Evolutionary conservation across 2,329 filamentous ascomycete species (phyloP).

Genomic region (Xylaria sp.): DNA sequence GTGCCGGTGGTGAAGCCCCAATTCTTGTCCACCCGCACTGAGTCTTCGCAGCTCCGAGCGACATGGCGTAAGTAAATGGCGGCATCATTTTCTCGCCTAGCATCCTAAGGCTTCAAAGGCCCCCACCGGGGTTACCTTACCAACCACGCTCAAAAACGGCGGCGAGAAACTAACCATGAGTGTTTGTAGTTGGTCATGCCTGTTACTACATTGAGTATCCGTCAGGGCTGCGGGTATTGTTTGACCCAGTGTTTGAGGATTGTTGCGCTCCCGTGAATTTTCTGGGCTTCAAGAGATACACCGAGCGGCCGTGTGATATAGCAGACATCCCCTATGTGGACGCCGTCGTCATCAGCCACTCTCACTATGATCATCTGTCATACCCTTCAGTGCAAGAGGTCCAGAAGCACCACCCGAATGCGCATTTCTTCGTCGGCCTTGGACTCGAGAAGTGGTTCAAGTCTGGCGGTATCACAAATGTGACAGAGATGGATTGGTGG

Average conservation of each 20-base stretch:
- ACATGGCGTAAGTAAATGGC: slow-evolving; percentile 71
- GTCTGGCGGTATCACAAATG: slow-evolving; percentile 74
- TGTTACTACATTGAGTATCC: slow-evolving; percentile 95
- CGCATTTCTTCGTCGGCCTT: slow-evolving; percentile 88
- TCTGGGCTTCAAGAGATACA: slow-evolving; percentile 80
- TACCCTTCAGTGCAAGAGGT: slow-evolving; percentile 79
- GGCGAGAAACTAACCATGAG: background rate
- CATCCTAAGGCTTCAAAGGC: background rate
- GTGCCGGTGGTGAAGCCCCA: slow-evolving; percentile 74
- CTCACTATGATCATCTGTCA: slow-evolving; percentile 92
- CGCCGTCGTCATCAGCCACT: slow-evolving; percentile 85
- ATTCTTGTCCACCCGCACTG: slow-evolving; percentile 72
- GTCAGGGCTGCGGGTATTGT: slow-evolving; percentile 84
- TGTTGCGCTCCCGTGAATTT: slow-evolving; percentile 82
- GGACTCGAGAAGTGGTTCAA: slow-evolving; percentile 87
- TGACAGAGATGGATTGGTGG: slow-evolving; percentile 97
- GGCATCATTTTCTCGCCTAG: background rate
- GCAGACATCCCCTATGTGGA: slow-evolving; percentile 82
- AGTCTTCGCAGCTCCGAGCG: slow-evolving; percentile 72
- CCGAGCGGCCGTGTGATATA: slow-evolving; percentile 78
- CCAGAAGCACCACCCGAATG: slow-evolving; percentile 75
- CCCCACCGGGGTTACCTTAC: background rate
- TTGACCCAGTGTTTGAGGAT: slow-evolving; percentile 92
- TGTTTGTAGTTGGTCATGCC: slow-evolving; percentile 76
- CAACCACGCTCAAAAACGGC: background rate